phyloP scores from a whole-genome alignment of 768 basidiomycete species.

The Fibroporia radiculosa region DNA sequence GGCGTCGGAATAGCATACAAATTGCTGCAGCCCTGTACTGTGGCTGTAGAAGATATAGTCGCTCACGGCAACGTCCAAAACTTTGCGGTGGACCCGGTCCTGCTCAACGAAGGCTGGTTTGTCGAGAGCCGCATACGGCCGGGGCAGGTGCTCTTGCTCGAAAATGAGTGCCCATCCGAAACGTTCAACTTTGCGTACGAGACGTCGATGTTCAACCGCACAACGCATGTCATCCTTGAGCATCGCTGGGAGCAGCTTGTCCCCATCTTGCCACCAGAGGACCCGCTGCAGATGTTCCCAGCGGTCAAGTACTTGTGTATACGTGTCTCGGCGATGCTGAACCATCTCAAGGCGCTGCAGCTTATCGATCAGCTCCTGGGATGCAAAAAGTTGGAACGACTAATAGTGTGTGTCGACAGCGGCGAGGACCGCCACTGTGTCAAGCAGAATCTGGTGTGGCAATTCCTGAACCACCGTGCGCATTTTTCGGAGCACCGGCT shows the following conservation, averaged over 20 bases:
- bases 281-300: not conserved
- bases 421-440: not conserved
- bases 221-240: not conserved
- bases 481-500: not conserved
- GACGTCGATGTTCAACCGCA: not conserved
- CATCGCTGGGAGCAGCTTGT: not conserved
- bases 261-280: not conserved
- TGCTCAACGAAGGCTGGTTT: not conserved
- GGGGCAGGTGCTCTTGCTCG: not conserved
- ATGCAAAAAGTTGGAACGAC: not conserved
- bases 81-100: not conserved
- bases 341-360: not conserved
- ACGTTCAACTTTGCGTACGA: not conserved
- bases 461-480: not conserved
- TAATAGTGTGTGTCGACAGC: not conserved
- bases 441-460: not conserved
- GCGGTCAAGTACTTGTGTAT: not conserved
- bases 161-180: not conserved
- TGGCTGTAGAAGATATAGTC: not conserved
- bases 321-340: not conserved
- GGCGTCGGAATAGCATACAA: not conserved
- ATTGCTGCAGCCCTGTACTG: not conserved
- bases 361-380: not conserved
- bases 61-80: not conserved
- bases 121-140: not conserved